These are phyloP conservation scores for Neurospora discreta DNA, from an alignment of 495 filamentous ascomycete genomes.

Conservation along the genomic window DNA sequence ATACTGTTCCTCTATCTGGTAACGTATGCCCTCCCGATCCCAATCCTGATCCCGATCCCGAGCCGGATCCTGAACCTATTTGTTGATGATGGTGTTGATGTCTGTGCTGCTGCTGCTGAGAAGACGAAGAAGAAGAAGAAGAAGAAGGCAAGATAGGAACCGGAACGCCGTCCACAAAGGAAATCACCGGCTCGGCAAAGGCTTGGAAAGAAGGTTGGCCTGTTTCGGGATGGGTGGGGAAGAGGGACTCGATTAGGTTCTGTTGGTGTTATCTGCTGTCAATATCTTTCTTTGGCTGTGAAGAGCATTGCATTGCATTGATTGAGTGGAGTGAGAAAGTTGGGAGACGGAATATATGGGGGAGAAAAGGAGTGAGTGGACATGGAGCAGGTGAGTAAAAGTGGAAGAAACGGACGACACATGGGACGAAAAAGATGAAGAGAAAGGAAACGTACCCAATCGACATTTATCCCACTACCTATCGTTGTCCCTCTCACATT, in stretches of 20 bases:
- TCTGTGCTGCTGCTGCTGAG: neutral
- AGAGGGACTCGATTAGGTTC: constrained; percentile 24
- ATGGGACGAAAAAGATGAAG: neutral
- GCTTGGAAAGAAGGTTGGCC: constrained; percentile 24
- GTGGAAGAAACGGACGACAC: too few species aligned
- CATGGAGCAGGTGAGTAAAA: too few species aligned
- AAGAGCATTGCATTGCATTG: too few species aligned
- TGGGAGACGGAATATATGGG: too few species aligned
- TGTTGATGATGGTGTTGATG: neutral
- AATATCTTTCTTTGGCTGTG: too few species aligned
- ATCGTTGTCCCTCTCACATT: neutral
- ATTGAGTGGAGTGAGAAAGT: too few species aligned
- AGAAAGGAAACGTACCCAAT: neutral
- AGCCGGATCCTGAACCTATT: too few species aligned
- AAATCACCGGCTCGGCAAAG: constrained; percentile 16
- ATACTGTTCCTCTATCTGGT: too few species aligned
- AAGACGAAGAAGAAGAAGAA: too few species aligned
- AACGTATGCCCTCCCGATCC: too few species aligned
- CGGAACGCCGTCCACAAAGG: neutral
- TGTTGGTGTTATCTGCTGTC: neutral
- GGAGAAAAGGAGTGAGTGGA: too few species aligned
- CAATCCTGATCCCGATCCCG: too few species aligned
- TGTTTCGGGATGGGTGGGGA: constrained; percentile 26
- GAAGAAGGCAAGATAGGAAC: neutral
- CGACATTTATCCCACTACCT: neutral